phyloP scores from a whole-genome alignment of 108 stramenopile species.

The Nitzschia palea region DNA sequence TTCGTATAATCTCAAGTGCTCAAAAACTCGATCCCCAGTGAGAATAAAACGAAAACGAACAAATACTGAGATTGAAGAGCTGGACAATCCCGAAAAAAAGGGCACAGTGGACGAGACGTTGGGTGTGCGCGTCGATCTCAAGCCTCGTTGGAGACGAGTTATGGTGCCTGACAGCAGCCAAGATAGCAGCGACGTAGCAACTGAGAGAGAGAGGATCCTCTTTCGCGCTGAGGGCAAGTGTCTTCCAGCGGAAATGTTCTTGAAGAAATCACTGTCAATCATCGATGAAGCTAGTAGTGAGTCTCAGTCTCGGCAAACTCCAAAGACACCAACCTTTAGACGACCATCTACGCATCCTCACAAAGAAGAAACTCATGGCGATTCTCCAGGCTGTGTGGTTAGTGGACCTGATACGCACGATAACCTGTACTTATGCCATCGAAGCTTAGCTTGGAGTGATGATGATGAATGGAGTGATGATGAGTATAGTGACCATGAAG shows the following conservation, averaged over 20 bases:
- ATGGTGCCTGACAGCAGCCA: neutral
- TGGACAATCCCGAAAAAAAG: neutral
- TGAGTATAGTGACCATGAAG: neutral
- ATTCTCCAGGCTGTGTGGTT: no score
- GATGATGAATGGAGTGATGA: neutral
- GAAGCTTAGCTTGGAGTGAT: conserved; percentile 10
- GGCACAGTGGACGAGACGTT: neutral
- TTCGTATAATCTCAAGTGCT: no score
- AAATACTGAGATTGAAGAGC: neutral
- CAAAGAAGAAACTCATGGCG: no score
- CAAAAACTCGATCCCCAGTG: no score
- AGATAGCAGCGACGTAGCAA: neutral
- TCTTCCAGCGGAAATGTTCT: no score
- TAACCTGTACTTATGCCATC: conserved; percentile 3
- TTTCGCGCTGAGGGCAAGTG: no score
- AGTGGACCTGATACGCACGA: neutral
- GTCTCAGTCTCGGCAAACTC: no score
- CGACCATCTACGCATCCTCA: no score
- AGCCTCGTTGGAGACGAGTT: neutral
- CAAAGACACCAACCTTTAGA: no score
- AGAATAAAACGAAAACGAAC: neutral
- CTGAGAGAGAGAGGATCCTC: no score
- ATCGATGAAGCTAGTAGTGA: no score
- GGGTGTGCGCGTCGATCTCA: neutral
- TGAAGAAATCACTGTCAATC: no score